These are phyloP conservation scores for Stellera chamaejasme DNA, from an alignment of 345 rosid species.

Conservation along the genomic window DNA sequence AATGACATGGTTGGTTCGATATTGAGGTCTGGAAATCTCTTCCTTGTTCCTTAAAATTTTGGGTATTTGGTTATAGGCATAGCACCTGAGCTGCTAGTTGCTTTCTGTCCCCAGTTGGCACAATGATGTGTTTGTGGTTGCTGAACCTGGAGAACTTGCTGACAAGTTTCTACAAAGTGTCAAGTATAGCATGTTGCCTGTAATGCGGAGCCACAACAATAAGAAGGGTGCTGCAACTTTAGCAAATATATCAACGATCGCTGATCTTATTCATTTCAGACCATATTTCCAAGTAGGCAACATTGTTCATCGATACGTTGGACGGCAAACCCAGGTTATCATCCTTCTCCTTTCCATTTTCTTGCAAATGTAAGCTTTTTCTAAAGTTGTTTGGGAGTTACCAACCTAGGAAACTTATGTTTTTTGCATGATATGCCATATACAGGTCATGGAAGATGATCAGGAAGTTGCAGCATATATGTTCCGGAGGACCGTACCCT, in stretches of 20 bases:
- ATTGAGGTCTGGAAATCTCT: constrained; percentile 51
- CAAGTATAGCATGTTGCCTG: constrained; percentile 66
- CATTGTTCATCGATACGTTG: constrained; percentile 77
- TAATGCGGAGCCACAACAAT: constrained; percentile 40
- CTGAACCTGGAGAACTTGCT: constrained; percentile 96
- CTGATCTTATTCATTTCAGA: constrained; percentile 56
- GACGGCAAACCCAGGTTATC: constrained; percentile 87
- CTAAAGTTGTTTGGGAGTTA: not conserved
- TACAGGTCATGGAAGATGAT: constrained; percentile 94
- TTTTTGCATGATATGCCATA: constrained; percentile 10
- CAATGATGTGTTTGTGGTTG: constrained; percentile 95
- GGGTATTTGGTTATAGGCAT: constrained; percentile 11
- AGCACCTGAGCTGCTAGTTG: constrained; percentile 19
- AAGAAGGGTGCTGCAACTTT: constrained; percentile 47
- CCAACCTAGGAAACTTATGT: constrained; percentile 4
- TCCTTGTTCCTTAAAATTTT: constrained; percentile 5
- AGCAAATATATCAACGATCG: constrained; percentile 56
- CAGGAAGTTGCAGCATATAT: constrained; percentile 85
- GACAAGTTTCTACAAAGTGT: constrained; percentile 80
- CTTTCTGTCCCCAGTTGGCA: constrained; percentile 60
- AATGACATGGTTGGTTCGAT: constrained; percentile 75
- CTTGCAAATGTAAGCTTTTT: constrained; percentile 5
- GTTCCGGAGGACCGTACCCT: constrained; percentile 96
- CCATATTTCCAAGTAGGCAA: constrained; percentile 90
- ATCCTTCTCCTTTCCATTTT: constrained; percentile 3